A percentile compares a stretch with the other conserved stretches of the same genome.
These are phyloP conservation scores for Dothideomycetidae sp. DNA, from an alignment of 2,329 filamentous ascomycete species.

Conservation along the genomic window DNA sequence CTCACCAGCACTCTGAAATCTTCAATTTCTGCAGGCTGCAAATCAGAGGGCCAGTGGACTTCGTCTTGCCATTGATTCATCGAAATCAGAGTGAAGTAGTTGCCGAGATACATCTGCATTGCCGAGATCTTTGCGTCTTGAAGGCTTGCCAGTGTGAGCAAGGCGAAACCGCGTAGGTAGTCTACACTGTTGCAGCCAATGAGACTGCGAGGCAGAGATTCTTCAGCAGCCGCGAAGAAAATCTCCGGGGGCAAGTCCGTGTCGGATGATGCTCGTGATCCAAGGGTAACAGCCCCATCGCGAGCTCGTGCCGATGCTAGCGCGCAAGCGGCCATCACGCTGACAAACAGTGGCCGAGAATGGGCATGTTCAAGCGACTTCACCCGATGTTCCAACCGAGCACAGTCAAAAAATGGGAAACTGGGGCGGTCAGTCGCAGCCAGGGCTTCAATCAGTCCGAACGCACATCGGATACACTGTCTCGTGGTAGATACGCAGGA, in stretches of 20 bases:
- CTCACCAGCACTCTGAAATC: background rate
- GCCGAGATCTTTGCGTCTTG: constrained; percentile 36
- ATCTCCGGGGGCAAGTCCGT: constrained; percentile 26
- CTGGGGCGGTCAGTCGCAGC: background rate
- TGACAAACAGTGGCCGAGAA: constrained; percentile 30
- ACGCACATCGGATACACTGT: background rate
- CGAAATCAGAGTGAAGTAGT: constrained; percentile 35
- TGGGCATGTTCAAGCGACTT: constrained; percentile 13
- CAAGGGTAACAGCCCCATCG: constrained; percentile 33
- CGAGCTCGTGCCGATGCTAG: constrained; percentile 35
- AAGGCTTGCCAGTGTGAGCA: constrained; percentile 37
- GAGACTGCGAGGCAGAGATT: constrained; percentile 27
- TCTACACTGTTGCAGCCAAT: constrained; percentile 24
- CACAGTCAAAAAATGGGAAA: background rate
- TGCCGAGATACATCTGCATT: constrained; percentile 38
- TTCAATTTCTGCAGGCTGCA: constrained; percentile 34
- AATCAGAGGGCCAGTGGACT: constrained; percentile 34
- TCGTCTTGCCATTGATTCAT: constrained; percentile 41
- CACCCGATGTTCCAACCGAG: background rate
- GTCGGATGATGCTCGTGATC: constrained; percentile 21
- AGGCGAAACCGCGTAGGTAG: constrained; percentile 32
- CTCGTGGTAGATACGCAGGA: background rate
- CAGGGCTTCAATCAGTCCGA: background rate
- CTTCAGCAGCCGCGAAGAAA: constrained; percentile 32
- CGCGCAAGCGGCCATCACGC: constrained; percentile 39